Percentiles rank a stretch among this genome's conserved stretches.
Conservation (phyloP, 106 monocot species). For the Phalaenopsis aphrodite region DNA sequence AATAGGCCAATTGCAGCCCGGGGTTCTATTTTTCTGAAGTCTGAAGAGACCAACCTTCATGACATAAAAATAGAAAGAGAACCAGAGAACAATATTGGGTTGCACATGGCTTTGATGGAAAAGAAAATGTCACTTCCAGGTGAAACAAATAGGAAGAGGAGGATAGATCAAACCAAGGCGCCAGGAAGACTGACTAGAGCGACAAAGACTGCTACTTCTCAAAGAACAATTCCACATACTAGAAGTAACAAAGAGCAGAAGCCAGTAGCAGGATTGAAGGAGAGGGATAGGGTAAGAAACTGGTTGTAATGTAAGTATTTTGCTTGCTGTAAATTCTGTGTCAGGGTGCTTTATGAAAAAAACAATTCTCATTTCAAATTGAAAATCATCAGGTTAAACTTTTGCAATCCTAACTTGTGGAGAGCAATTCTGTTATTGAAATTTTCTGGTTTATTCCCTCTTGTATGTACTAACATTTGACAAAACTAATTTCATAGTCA, state of each 20-base stretch:
- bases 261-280: slow-evolving; percentile 23
- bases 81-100: slow-evolving; percentile 25
- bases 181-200: slow-evolving; percentile 36
- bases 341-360: not conserved
- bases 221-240: slow-evolving; percentile 15
- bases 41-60: slow-evolving; percentile 42
- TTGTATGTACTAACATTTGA: not conserved
- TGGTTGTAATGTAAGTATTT: slow-evolving; percentile 22
- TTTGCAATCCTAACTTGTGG: not conserved
- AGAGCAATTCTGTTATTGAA: not conserved
- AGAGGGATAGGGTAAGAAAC: slow-evolving; percentile 31
- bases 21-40: slow-evolving; percentile 29
- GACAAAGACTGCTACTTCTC: slow-evolving; percentile 25
- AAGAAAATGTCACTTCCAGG: slow-evolving; percentile 24
- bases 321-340: not conserved
- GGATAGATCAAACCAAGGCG: slow-evolving; percentile 44
- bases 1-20: slow-evolving; percentile 25
- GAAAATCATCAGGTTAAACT: not conserved
- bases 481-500: too few species aligned
- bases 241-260: slow-evolving; percentile 30
- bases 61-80: slow-evolving; percentile 56
- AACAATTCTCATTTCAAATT: not conserved
- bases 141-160: slow-evolving; percentile 26
- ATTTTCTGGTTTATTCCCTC: not conserved
- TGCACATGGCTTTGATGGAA: slow-evolving; percentile 11